phyloP scores from a whole-genome alignment of 345 rosid species.

The Eucalyptus erythrocorys region DNA sequence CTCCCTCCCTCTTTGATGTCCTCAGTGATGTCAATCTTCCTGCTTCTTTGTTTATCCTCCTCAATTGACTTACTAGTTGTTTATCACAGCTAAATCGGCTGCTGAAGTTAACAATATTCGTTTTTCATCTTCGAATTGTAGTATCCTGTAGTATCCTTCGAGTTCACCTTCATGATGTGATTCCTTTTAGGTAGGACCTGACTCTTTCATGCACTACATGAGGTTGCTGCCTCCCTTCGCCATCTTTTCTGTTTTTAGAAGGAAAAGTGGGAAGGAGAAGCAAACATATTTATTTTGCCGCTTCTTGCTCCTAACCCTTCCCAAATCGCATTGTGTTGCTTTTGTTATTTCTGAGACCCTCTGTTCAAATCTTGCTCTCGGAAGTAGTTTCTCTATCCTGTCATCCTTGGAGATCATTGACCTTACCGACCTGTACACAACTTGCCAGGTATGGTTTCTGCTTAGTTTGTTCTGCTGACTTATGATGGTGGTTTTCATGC shows the following conservation, averaged over 20 bases:
- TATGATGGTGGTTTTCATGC: neutral
- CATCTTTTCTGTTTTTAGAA: conserved; percentile 50
- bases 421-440: neutral
- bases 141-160: neutral
- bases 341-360: neutral
- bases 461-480: neutral
- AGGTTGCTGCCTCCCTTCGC: conserved; percentile 13
- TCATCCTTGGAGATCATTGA: conserved; percentile 12
- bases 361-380: conserved; percentile 2
- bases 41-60: neutral
- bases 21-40: neutral
- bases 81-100: neutral
- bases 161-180: neutral
- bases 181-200: neutral
- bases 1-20: neutral
- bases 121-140: neutral
- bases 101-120: conserved; percentile 1
- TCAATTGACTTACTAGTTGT: neutral
- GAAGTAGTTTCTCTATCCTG: neutral
- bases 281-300: conserved; percentile 10
- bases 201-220: neutral
- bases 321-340: neutral
- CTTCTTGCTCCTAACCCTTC: neutral
- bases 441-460: neutral
- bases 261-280: conserved; percentile 49